Evolutionary conservation across 768 basidiomycete species (phyloP).

Genomic region (Austroboletus festivus): DNA sequence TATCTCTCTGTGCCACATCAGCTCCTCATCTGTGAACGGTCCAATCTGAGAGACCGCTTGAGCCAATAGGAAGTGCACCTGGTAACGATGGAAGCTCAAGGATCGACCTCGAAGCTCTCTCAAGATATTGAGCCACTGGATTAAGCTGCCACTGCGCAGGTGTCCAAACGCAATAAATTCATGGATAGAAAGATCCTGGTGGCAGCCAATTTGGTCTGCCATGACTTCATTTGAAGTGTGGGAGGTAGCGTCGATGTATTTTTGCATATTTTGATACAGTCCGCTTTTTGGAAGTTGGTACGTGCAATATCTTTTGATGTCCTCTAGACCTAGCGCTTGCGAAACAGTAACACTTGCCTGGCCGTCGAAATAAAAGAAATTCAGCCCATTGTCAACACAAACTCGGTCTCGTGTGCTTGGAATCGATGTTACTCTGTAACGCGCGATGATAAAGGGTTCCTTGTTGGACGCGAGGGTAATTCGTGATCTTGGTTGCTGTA

Average conservation of each 20-base stretch:
- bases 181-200: not conserved
- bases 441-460: constrained; percentile 9
- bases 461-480: constrained; percentile 14
- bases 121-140: not conserved
- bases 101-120: not conserved
- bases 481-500: constrained; percentile 6
- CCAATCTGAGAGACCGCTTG: not conserved
- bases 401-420: constrained; percentile 10
- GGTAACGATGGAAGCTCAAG: not conserved
- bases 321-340: constrained; percentile 9
- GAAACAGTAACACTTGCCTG: constrained; percentile 11
- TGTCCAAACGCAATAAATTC: not conserved
- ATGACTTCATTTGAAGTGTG: not conserved
- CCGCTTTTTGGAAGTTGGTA: constrained; percentile 19
- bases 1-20: constrained; percentile 14
- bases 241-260: not conserved
- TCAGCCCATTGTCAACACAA: constrained; percentile 2
- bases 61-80: not conserved
- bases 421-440: constrained; percentile 5
- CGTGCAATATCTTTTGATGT: constrained; percentile 27
- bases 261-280: not conserved
- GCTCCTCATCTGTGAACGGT: not conserved
- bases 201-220: not conserved
- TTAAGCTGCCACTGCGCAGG: not conserved
- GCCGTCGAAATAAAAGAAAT: constrained; percentile 27